Base-by-base conservation (phyloP, 2,329 filamentous ascomycete species). In the Tolypocladium pustulatum region DNA sequence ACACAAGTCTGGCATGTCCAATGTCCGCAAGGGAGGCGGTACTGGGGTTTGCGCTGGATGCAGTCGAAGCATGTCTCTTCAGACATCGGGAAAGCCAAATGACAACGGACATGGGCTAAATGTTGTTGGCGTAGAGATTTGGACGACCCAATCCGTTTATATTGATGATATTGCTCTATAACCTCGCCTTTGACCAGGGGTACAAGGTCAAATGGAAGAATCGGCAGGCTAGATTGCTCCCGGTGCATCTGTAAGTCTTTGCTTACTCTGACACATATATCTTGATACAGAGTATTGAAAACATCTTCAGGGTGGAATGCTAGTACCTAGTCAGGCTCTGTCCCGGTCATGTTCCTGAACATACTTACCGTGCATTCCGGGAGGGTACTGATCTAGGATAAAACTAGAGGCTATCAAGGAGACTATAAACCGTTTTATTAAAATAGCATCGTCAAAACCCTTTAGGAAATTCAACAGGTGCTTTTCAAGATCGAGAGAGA, bases 341-440 rank as follows among this genome's bases (percentile, higher is more conserved):
- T 38, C 37, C 37, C 6, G 37, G 17, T 38, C 37, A 38, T 20
- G 27, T 53, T 20, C 17, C 49, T 20, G 30, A 53, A 30, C 30
- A 17, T 25, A 32, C 41, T 27, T 57, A 61, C 59, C 20, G 51
- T 59, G 57, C 37, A 57, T 57, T 37, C 49, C 59, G 7, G 57
- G 59, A 12, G 53, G 49, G 51, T 61, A 61, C 32, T 61, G 57
- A 41, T 61, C 56, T 25, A 61, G 52, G n/a, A 61, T 41, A 32
- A 61, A 55, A 43, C 54, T 57, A 17, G 57, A 61, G 17, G 59
- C 53, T n/a, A 61, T 51, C 30, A 59, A 30, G 32, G 57, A 20
- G 37, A n/a, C 17, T 38, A 38, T 38, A 38, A 38, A 38, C 37
- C 37, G 37, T 38, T 38, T 20, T 20, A 38, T 17, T 20, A 38